Evolutionary conservation across 148 eudicot genomes (phyloP).

Genomic region (Vaccinium corymbosum): DNA sequence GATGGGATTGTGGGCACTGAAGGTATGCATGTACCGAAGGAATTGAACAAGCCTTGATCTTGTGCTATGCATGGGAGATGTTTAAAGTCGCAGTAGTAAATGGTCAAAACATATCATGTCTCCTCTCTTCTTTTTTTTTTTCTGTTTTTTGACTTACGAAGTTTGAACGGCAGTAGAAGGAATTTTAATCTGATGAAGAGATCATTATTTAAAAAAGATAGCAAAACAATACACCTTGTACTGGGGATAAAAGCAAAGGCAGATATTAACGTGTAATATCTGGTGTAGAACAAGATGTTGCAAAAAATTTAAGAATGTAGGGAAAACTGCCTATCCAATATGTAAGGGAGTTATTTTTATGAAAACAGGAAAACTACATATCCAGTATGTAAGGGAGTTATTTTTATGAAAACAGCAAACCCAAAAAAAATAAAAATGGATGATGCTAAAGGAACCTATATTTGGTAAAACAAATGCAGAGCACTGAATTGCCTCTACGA

Average conservation of each 20-base stretch:
- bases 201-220: neutral
- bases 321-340: neutral
- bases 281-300: neutral
- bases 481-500: neutral
- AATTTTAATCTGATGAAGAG: neutral
- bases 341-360: neutral
- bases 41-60: neutral
- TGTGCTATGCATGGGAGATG: neutral
- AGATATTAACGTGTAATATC: neutral
- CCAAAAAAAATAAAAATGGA: neutral
- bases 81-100: neutral
- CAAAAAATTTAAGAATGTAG: neutral
- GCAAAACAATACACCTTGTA: neutral
- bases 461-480: neutral
- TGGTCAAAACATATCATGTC: neutral
- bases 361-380: neutral
- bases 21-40: neutral
- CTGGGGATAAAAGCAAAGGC: neutral
- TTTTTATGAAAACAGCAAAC: neutral
- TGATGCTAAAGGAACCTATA: neutral
- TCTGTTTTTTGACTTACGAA: neutral
- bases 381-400: neutral
- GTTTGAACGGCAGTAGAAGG: neutral
- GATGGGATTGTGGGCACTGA: conserved; percentile 3
- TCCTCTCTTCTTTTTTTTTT: neutral